Percentiles rank a stretch among this genome's conserved stretches.
These are phyloP conservation scores for Daldinia caldariorum DNA, from an alignment of 495 filamentous ascomycete species.

Conservation along the genomic window DNA sequence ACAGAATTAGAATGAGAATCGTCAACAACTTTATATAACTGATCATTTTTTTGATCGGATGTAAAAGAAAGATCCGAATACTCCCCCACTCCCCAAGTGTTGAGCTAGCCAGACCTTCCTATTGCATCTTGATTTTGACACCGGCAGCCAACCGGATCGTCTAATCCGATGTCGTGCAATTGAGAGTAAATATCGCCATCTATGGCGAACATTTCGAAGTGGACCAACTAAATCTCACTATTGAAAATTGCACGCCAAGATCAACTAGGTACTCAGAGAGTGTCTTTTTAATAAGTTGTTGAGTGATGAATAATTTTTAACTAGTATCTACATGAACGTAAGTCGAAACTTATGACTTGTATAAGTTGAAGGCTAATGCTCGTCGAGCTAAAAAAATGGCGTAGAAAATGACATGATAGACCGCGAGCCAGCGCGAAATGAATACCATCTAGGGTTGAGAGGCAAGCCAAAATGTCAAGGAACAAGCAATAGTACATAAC, in stretches of 20 bases:
- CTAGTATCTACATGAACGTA: background rate
- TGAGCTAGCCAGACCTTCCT: constrained; percentile 35
- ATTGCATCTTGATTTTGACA: constrained; percentile 30
- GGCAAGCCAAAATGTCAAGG: background rate
- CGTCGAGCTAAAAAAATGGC: background rate
- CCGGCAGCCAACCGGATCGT: constrained; percentile 35
- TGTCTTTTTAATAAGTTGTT: background rate
- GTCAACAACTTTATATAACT: constrained; percentile 24
- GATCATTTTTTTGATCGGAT: constrained; percentile 25
- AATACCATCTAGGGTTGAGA: background rate
- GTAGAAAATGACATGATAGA: background rate
- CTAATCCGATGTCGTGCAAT: constrained; percentile 37
- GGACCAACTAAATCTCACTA: background rate
- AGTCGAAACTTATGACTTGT: background rate
- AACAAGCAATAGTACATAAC: background rate
- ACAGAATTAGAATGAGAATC: background rate
- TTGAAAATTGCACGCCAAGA: background rate
- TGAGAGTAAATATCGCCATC: constrained; percentile 39
- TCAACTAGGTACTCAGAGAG: background rate
- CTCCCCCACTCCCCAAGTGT: constrained; percentile 31
- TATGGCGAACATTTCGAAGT: constrained; percentile 28
- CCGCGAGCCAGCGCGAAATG: background rate
- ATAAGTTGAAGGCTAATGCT: background rate
- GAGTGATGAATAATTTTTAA: too few species aligned
- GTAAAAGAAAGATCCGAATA: constrained; percentile 43